A percentile compares a stretch with the other conserved stretches of the same genome.
Conservation (phyloP, 148 eudicot species). For the Euryodendron excelsum region DNA sequence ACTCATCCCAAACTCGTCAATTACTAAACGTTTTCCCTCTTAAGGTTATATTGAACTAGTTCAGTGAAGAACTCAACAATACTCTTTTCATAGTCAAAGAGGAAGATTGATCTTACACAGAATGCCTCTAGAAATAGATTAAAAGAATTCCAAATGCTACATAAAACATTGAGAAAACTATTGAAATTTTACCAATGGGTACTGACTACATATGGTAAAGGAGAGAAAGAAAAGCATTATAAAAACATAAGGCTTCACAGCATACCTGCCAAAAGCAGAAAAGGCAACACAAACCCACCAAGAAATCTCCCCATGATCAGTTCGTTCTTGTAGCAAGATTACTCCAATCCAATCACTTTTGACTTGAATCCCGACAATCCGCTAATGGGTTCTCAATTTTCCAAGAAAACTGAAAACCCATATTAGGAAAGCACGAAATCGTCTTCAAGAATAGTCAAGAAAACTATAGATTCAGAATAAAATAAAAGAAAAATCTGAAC, state of each 20-base stretch:
- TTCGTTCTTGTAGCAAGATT: constrained; percentile 5
- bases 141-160: not conserved
- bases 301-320: constrained; percentile 40
- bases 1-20: not conserved
- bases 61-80: not conserved
- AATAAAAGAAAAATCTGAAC: not conserved
- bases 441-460: not conserved
- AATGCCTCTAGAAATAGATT: too few relatives aligned
- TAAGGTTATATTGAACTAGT: not conserved
- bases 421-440: not conserved
- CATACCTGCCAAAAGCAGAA: constrained; percentile 58
- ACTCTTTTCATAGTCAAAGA: not conserved
- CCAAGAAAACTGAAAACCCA: constrained; percentile 15
- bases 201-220: too few relatives aligned
- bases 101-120: too few relatives aligned
- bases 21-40: too few relatives aligned
- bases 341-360: constrained; percentile 9
- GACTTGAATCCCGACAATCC: not conserved
- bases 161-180: not conserved
- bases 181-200: not conserved
- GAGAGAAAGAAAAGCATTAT: not conserved
- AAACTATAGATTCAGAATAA: not conserved
- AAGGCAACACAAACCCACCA: constrained; percentile 46
- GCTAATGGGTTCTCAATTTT: constrained; percentile 11
- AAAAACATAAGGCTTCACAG: not conserved